phyloP scores from a whole-genome alignment of 1,284 basidiomycete species.

The Afroboletus lepidellus region DNA sequence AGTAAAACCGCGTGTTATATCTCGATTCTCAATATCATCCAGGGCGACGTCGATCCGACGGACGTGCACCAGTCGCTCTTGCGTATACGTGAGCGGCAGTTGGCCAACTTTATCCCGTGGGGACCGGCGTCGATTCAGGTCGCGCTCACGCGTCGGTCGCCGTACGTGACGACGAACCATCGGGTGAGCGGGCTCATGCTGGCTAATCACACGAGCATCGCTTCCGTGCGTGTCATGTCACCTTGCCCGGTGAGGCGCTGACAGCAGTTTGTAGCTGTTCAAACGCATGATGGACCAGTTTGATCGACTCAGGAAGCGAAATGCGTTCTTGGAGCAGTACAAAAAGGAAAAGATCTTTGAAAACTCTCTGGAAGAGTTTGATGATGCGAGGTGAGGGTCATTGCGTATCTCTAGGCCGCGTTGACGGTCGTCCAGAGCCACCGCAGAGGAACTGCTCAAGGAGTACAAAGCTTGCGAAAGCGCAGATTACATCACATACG shows the following conservation, averaged over 20 bases:
- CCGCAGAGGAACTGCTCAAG: constrained; percentile 82
- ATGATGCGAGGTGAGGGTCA: constrained; percentile 75
- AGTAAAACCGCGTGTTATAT: constrained; percentile 95
- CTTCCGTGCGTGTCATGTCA: constrained; percentile 60
- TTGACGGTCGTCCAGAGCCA: constrained; percentile 51
- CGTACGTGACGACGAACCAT: constrained; percentile 85
- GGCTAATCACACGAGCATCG: constrained; percentile 97
- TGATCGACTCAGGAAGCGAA: constrained; percentile 83
- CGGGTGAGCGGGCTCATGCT: constrained; percentile 98
- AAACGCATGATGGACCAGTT: constrained; percentile 97
- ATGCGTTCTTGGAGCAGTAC: constrained; percentile 97
- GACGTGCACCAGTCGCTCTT: constrained; percentile 98
- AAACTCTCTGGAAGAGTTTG: constrained; percentile 90
- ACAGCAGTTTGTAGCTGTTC: constrained; percentile 66
- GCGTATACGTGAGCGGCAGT: constrained; percentile 92
- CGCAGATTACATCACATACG: constrained; percentile 85
- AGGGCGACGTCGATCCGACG: constrained; percentile 96
- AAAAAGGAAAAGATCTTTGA: constrained; percentile 96
- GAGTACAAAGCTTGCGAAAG: constrained; percentile 94
- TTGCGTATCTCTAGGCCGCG: too few species aligned
- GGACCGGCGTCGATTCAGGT: constrained; percentile 98
- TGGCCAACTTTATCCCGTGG: constrained; percentile 99
- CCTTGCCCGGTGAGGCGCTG: not conserved
- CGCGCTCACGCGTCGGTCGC: constrained; percentile 88
- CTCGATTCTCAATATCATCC: constrained; percentile 97